Base-by-base conservation (phyloP, 306 rosid genomes). In the Calophaca sinica region DNA sequence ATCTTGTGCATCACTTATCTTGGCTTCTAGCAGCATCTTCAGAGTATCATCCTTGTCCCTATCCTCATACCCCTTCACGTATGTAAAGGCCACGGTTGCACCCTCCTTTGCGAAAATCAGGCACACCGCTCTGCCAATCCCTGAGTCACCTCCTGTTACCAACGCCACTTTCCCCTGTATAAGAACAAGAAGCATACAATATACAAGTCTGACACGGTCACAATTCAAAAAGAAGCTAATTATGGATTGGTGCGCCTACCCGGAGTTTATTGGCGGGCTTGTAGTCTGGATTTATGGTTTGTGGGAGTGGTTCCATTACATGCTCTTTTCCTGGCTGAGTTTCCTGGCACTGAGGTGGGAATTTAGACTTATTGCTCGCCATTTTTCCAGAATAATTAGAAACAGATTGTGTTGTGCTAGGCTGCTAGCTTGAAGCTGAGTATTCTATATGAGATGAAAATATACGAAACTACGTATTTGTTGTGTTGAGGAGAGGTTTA, bases 121-220 rank as follows among this genome's bases (percentile, higher is more conserved):
- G 9, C 86, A 73, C 9, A 88, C 85, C 0, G 89, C 86, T 79
- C 86, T 80, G 0, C 92, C 92, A 8, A 88, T 88, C 12, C 92
- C 86, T 0, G 89, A 88, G 78, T 88, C 88, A 20, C 92, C 89
- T 6, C 92, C 88, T 12, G 90, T 88, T 82, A 88, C 90, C 73
- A 88, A 74, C 2, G 90, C 88, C 80, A 86, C 92, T 75, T 84
- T 88, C 28, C 90, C 88, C 82, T 86, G 36, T n/a, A 32, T 39
- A 54, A 20, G 36, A 60, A 6, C 36, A 15, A 60, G 45, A 62
- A 13, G 26, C 26, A 20, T 20, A 20, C 26, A 20, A 20, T 20
- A 20, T 20, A 20, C 26, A 20, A 20, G 26, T 20, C 26, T 20
- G 1, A 20, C 26, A 20, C 26, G 26, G 26, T 20, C 26, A 20